Evolutionary conservation across 495 filamentous ascomycete species (phyloP).

Genomic region (Cryomyces minteri): DNA sequence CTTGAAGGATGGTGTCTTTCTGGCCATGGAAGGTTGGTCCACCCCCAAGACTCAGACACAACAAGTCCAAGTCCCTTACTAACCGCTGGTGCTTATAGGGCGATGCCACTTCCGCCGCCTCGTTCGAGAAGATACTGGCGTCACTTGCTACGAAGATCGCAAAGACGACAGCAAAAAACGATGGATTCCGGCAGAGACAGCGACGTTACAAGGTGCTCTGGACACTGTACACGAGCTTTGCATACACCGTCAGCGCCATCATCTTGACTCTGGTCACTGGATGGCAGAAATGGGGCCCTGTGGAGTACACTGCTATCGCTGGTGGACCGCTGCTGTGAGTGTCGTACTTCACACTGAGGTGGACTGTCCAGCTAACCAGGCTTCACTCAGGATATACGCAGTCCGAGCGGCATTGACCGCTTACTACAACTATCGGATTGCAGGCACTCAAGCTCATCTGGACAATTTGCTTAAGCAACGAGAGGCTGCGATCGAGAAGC

Average conservation of each 20-base stretch:
- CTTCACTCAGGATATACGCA: constrained; percentile 37
- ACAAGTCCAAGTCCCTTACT: background rate
- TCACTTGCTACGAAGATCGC: constrained; percentile 66
- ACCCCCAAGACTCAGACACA: background rate
- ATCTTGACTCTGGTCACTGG: constrained; percentile 71
- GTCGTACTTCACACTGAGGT: constrained; percentile 5
- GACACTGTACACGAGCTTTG: constrained; percentile 78
- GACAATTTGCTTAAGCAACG: constrained; percentile 60
- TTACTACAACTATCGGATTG: constrained; percentile 72
- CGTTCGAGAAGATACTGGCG: constrained; percentile 79
- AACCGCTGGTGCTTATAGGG: constrained; percentile 28
- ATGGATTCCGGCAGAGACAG: constrained; percentile 45
- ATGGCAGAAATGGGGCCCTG: constrained; percentile 55
- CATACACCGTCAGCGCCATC: constrained; percentile 69
- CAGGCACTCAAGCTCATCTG: constrained; percentile 42
- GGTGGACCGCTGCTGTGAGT: constrained; percentile 61
- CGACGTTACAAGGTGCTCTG: constrained; percentile 70
- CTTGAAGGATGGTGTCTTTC: constrained; percentile 13
- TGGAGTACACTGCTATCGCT: constrained; percentile 57
- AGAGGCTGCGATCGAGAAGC: constrained; percentile 72
- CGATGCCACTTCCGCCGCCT: constrained; percentile 69
- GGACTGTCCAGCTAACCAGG: too few species aligned
- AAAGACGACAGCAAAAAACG: constrained; percentile 47
- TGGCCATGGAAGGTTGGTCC: constrained; percentile 10
- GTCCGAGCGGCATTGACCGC: constrained; percentile 37